Evolutionary conservation across 1,284 basidiomycete genomes (phyloP), one percentile per base, ranked within the genome.

Genomic region (Irpex lacteus): DNA sequence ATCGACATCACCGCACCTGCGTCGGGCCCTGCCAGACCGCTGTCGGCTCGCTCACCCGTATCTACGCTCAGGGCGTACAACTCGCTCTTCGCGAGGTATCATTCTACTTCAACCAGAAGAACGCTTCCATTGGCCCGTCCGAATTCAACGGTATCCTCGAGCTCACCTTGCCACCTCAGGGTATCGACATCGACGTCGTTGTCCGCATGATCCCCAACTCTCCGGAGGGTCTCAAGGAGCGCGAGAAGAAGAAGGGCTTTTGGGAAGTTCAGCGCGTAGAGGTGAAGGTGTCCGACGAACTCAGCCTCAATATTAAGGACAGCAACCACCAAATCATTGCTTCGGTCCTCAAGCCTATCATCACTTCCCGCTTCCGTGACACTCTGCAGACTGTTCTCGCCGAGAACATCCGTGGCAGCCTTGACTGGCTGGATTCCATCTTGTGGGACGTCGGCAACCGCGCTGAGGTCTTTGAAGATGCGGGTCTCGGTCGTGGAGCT

Each of bases 81-180:
- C 79, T 91, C 21, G 69, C 76, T 9, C 80, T 90, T 50, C 76
- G 80, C 63, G 85, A 91, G 50, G 81, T 90, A 0, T 89, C 89
- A 0, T 91, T 91, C 77, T 90, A 82, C 74, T 90, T 88, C 74
- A 81, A 80, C 47, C 88, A 91, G 73, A 86, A 87, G 69, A 76
- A 73, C 0, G 76, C 84, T 2, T 70, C 79, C 0, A 65, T 89
- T 53, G 81, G 82, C 0, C 87, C 86, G 0, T 74, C 75, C 36
- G 83, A 86, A 59, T 84, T 84, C 72, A 85, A 81, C 0, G 89
- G 89, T 1, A 76, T 89, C 52, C 75, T 89, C 59, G 83, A 81
- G 59, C 80, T 90, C 66, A 81, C 76, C 3, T 79, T 91, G 8
- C 89, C 89, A 0, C 80, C 82, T 2, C 82, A 88, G 65, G 89